Conservation (phyloP, 73 alveolate genomes). For the Stentor coeruleus region DNA sequence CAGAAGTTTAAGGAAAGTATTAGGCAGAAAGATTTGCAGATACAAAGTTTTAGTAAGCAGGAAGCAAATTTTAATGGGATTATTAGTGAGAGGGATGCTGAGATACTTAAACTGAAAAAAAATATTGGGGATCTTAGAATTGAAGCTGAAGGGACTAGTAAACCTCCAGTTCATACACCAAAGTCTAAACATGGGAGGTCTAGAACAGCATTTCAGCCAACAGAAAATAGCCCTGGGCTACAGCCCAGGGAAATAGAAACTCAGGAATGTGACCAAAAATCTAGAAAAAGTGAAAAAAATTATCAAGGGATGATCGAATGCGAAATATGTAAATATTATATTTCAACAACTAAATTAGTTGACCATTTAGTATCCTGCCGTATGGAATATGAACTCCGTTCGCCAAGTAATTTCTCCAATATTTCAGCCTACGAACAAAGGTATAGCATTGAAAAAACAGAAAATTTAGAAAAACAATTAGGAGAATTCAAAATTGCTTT, state of each 20-base stretch:
- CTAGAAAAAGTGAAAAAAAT: no score
- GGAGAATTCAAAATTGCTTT: not conserved
- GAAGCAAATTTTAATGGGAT: not conserved
- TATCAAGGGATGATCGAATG: no score
- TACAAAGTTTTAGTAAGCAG: not conserved
- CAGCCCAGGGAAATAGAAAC: no score
- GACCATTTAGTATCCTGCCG: constrained; percentile 12
- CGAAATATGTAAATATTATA: not conserved
- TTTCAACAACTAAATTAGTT: not conserved
- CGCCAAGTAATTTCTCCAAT: no score
- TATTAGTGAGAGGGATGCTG: not conserved
- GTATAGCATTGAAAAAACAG: no score
- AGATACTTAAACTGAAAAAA: not conserved
- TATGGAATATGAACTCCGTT: no score
- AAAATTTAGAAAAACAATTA: constrained; percentile 3
- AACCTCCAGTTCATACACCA: not conserved
- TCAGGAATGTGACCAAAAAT: no score
- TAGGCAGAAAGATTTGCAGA: not conserved
- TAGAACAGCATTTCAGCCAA: no score
- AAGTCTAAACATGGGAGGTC: not conserved
- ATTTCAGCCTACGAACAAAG: no score
- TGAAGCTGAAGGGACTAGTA: not conserved
- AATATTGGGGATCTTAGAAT: not conserved
- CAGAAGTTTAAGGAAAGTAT: not conserved
- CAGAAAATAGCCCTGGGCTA: no score